Base-by-base conservation (phyloP, 306 rosid genomes). In the Myrica gale region DNA sequence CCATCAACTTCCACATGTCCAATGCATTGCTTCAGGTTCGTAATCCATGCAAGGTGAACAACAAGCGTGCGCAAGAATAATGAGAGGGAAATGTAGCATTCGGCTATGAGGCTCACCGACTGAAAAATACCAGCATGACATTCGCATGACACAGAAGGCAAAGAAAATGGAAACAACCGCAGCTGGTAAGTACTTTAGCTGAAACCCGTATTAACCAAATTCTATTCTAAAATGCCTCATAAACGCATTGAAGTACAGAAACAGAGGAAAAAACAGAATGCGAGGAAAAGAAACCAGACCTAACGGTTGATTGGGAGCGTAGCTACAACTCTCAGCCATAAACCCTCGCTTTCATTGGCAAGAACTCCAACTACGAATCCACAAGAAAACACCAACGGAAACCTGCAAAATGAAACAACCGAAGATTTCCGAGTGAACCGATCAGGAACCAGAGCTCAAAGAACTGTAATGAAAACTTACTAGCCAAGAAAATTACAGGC, bases 311-410 rank as follows among this genome's bases (percentile, higher is more conserved):
- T 50, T 80, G 7, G 60, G 80, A 82, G 82, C 47, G 81, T 65
- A 60, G n/a, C 72, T 80, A 53, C 52, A 72, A 74, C 78, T 77
- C n/a, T 85, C 87, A 69, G 91, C 86, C 92, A 87, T 86, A 62
- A 45, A 52, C 69, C 54, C 39, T 71, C 77, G 69, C 58, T 84
- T 67, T 70, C 78, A 76, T 75, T n/a, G 15, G 48, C 68, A 50
- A 68, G 17, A 4, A 11, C 53, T 43, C 55, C 0, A 9, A 67
- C 41, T 41, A 50, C 32, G 23, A 43, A 53, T 20, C 19, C n/a
- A 54, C 48, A 11, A 68, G 4, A 48, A 48, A 53, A 13, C 68
- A 56, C 20, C 72, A 47, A 75, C 53, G 44, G 48, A 66, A 71
- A 19, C 62, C 70, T 42, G 51, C 70, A 42, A 66, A 42, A 23